Conservation (phyloP, 2,329 filamentous ascomycete species). For the Diaporthe amygdali region DNA sequence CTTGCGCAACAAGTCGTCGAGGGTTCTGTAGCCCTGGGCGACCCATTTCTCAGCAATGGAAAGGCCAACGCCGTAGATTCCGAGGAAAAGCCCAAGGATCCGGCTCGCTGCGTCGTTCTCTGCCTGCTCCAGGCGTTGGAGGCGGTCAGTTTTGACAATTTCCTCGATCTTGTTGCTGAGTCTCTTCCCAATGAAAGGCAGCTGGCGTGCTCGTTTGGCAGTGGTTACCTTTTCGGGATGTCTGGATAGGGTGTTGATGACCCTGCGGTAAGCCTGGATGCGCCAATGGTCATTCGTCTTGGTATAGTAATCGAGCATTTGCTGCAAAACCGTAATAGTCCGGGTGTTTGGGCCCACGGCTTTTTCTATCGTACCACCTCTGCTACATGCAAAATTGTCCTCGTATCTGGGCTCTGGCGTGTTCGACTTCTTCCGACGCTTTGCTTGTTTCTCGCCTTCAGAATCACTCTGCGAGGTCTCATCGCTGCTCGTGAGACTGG, state of each 20-base stretch:
- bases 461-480: conserved; percentile 27
- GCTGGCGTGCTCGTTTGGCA: conserved; percentile 68
- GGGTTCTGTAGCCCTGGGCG: conserved; percentile 72
- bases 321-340: conserved; percentile 78
- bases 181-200: conserved; percentile 73
- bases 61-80: conserved; percentile 80
- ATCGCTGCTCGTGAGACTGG: too few species aligned
- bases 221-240: conserved; percentile 66
- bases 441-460: conserved; percentile 31
- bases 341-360: conserved; percentile 71
- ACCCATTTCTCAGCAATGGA: conserved; percentile 78
- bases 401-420: conserved; percentile 40
- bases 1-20: conserved; percentile 70
- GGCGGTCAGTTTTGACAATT: conserved; percentile 75
- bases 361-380: conserved; percentile 51
- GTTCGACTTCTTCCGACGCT: conserved; percentile 27
- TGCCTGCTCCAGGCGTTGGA: conserved; percentile 75
- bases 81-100: conserved; percentile 71
- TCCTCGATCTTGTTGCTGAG: conserved; percentile 89
- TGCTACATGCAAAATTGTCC: conserved; percentile 60
- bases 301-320: conserved; percentile 81
- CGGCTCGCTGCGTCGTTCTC: conserved; percentile 69
- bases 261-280: conserved; percentile 75
- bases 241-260: conserved; percentile 73
- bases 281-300: conserved; percentile 81